Percentiles rank a stretch among this genome's conserved stretches.
Evolutionary conservation across 345 rosid genomes (phyloP).

Genomic region (Laguncularia racemosa): DNA sequence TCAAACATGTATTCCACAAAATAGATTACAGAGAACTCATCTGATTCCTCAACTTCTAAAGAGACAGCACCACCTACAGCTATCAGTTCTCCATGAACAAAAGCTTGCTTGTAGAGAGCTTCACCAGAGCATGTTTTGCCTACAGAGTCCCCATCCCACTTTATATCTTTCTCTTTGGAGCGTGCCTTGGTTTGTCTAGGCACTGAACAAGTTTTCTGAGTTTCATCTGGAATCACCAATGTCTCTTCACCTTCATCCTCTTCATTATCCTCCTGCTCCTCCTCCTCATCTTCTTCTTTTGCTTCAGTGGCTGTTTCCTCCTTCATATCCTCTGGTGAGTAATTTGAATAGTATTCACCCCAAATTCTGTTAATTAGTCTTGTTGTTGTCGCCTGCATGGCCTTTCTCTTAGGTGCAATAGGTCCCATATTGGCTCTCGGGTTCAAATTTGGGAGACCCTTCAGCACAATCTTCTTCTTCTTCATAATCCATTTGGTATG

Average conservation of each 20-base stretch:
- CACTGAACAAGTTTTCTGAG: constrained; percentile 11
- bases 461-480: constrained; percentile 43
- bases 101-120: constrained; percentile 42
- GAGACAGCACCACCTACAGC: constrained; percentile 41
- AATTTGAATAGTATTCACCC: constrained; percentile 73
- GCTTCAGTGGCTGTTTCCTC: constrained; percentile 24
- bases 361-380: constrained; percentile 68
- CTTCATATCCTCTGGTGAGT: constrained; percentile 37
- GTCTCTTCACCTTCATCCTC: constrained; percentile 35
- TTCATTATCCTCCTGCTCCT: constrained; percentile 32
- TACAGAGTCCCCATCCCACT: constrained; percentile 42
- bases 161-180: constrained; percentile 30
- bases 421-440: constrained; percentile 55
- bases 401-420: constrained; percentile 43
- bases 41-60: constrained; percentile 30
- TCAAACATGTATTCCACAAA: constrained; percentile 66
- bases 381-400: constrained; percentile 86
- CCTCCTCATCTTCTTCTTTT: constrained; percentile 32
- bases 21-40: constrained; percentile 37
- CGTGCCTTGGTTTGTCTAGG: constrained; percentile 15
- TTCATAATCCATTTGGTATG: constrained; percentile 77
- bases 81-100: constrained; percentile 36
- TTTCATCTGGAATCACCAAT: constrained; percentile 14
- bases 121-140: constrained; percentile 33
- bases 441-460: constrained; percentile 40